Evolutionary conservation across 1,139 yeast genomes (phyloP).

Genomic region (Magnusiomyces starmeri): DNA sequence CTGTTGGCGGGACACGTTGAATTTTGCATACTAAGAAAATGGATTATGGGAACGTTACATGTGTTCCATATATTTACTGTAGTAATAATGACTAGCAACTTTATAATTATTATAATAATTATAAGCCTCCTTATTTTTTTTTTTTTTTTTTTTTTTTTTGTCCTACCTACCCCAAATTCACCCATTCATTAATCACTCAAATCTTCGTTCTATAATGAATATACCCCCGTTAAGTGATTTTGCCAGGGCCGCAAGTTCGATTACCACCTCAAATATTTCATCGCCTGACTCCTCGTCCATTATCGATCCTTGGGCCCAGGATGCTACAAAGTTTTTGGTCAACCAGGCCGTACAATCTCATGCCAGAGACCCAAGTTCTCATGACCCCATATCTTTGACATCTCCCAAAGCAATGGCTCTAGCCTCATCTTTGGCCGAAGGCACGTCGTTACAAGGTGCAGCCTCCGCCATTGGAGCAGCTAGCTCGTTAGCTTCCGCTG

Average conservation of each 20-base stretch:
- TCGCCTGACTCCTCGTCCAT: too few species aligned
- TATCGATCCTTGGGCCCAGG: background rate
- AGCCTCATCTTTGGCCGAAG: background rate
- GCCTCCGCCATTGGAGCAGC: too few species aligned
- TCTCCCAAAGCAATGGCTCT: background rate
- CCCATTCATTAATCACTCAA: too few species aligned
- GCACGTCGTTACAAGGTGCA: too few species aligned
- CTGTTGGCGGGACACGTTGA: background rate
- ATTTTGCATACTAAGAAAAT: background rate
- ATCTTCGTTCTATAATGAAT: too few species aligned
- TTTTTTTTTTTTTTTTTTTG: background rate
- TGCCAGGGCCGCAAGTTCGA: too few species aligned
- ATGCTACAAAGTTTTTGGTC: too few species aligned
- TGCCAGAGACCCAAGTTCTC: background rate
- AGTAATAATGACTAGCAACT: too few species aligned
- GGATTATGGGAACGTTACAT: background rate
- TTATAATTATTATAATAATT: background rate
- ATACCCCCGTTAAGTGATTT: too few species aligned
- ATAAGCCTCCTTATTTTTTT: background rate
- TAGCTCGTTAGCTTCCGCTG: too few species aligned
- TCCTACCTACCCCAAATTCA: background rate
- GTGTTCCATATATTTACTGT: background rate
- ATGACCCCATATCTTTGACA: background rate
- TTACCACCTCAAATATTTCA: too few species aligned
- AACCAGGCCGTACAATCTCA: background rate